Percentiles rank a stretch among this genome's conserved stretches.
phyloP scores from a whole-genome alignment of 768 basidiomycete genomes.

The Amanita rimosa region DNA sequence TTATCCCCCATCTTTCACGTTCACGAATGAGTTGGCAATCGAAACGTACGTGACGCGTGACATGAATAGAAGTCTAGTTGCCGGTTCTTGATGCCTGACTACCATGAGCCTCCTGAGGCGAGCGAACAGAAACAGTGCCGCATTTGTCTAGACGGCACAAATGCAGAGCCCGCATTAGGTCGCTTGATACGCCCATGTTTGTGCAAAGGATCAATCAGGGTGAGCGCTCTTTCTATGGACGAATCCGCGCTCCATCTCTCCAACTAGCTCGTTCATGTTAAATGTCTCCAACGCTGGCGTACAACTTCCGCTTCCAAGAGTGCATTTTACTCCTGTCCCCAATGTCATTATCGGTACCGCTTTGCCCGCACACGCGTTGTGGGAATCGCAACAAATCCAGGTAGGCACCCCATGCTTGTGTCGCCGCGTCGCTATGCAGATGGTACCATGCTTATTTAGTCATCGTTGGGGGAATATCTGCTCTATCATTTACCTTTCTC shows the following conservation, averaged over 20 bases:
- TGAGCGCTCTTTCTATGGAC: conserved; percentile 14
- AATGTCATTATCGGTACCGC: conserved; percentile 69
- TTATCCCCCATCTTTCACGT: conserved; percentile 18
- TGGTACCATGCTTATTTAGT: conserved; percentile 28
- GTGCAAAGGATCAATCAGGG: conserved; percentile 70
- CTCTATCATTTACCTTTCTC: conserved; percentile 49
- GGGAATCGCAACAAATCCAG: conserved; percentile 70
- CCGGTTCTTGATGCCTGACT: conserved; percentile 3
- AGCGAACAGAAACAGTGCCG: conserved; percentile 60
- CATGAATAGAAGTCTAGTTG: neutral
- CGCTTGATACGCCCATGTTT: conserved; percentile 75
- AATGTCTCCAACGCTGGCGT: conserved; percentile 70
- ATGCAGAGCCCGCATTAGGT: conserved; percentile 51
- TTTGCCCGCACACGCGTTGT: conserved; percentile 61
- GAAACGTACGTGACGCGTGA: neutral
- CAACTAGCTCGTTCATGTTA: conserved; percentile 64
- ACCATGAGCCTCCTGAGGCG: conserved; percentile 1
- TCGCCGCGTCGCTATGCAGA: conserved; percentile 1
- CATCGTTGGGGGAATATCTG: conserved; percentile 48
- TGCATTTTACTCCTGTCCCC: conserved; percentile 72
- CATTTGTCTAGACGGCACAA: conserved; percentile 68
- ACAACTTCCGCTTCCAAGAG: conserved; percentile 45
- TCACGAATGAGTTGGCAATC: conserved; percentile 5
- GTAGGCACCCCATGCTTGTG: conserved; percentile 23
- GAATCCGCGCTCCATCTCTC: conserved; percentile 9